A percentile compares a stretch with the other conserved stretches of the same genome.
Conservation (phyloP, 139 green algal genomes). For the Zygnema cylindricum region DNA sequence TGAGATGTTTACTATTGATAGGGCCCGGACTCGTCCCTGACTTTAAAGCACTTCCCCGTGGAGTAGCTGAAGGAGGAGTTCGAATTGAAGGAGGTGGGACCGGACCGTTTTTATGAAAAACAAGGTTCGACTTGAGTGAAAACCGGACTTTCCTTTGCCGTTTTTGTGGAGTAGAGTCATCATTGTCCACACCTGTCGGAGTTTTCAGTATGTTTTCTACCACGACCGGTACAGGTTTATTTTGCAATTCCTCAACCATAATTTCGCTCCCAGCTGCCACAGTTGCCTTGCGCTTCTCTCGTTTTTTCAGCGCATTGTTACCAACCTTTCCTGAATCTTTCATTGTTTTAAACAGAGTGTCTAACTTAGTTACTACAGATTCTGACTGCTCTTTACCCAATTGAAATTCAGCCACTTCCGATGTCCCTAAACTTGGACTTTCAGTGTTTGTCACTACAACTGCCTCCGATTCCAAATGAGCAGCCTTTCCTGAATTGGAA, state of each 20-base stretch:
- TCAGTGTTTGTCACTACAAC: too few relatives aligned
- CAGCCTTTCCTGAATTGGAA: too few relatives aligned
- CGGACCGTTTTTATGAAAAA: conserved; percentile 73
- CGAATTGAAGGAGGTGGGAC: conserved; percentile 73
- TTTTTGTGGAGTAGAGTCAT: neutral
- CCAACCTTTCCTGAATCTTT: too few relatives aligned
- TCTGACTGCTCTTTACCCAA: too few relatives aligned
- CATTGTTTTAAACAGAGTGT: too few relatives aligned
- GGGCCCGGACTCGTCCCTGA: conserved; percentile 10
- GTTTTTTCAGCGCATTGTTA: neutral
- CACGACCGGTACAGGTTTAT: neutral
- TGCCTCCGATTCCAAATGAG: too few relatives aligned
- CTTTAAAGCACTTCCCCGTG: conserved; percentile 70
- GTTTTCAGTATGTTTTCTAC: conserved; percentile 6
- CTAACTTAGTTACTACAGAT: too few relatives aligned
- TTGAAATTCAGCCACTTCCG: too few relatives aligned
- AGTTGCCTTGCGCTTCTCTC: too few relatives aligned
- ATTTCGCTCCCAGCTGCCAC: neutral
- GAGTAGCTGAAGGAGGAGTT: conserved; percentile 73
- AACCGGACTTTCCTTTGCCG: conserved; percentile 71
- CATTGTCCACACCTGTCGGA: neutral
- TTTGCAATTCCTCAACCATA: neutral
- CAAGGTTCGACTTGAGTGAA: conserved; percentile 78
- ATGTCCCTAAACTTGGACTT: too few relatives aligned
- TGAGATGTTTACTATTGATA: conserved; percentile 34